Percentiles rank a stretch among this genome's conserved stretches.
Conservation (phyloP, 108 stramenopile species). For the Chaetoceros tenuissimus region DNA sequence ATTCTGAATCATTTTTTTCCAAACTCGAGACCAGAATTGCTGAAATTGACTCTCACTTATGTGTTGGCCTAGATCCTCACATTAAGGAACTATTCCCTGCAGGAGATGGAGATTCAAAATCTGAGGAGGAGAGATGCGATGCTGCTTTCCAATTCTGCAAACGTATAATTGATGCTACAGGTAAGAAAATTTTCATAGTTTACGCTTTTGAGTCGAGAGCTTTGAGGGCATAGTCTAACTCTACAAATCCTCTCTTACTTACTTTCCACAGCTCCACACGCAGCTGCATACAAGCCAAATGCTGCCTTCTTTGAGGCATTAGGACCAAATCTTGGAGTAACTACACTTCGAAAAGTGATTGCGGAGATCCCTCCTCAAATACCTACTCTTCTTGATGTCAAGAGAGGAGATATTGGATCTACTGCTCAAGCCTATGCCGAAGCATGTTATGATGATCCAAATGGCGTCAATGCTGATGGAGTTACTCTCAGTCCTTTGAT, state of each 20-base stretch:
- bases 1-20: constrained; percentile 24
- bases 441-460: constrained; percentile 68
- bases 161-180: constrained; percentile 85
- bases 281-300: constrained; percentile 96
- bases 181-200: constrained; percentile 17
- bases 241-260: neutral
- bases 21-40: constrained; percentile 48
- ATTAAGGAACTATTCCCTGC: constrained; percentile 42
- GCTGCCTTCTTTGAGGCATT: constrained; percentile 97
- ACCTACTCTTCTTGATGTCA: constrained; percentile 90
- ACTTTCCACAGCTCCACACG: constrained; percentile 20
- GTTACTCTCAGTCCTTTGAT: constrained; percentile 94
- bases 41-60: constrained; percentile 77
- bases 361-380: constrained; percentile 50
- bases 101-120: constrained; percentile 9
- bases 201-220: neutral
- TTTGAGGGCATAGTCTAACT: neutral
- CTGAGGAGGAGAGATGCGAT: constrained; percentile 43
- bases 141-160: constrained; percentile 87
- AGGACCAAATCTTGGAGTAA: constrained; percentile 63
- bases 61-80: constrained; percentile 97
- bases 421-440: constrained; percentile 93
- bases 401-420: constrained; percentile 95
- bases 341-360: constrained; percentile 70
- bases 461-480: constrained; percentile 67